phyloP scores from a whole-genome alignment of 441 rosid genomes.

The Gossypium davidsonii region DNA sequence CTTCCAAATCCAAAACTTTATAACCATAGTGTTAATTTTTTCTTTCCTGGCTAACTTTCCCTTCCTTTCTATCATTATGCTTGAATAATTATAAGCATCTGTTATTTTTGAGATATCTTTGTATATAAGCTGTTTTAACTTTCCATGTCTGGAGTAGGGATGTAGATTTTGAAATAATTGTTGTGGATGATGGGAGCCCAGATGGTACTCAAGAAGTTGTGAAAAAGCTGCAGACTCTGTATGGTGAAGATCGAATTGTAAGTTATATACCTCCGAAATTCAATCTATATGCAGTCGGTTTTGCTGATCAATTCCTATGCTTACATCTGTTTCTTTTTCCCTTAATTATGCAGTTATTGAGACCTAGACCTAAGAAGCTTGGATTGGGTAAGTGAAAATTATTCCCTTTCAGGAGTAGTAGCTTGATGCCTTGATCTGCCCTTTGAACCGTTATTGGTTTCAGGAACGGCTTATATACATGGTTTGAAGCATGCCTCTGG shows the following conservation, averaged over 20 bases:
- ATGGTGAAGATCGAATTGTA: slow-evolving; percentile 80
- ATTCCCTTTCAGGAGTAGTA: not conserved
- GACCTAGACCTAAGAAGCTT: slow-evolving; percentile 88
- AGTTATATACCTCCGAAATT: slow-evolving; percentile 19
- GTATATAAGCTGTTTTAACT: not conserved
- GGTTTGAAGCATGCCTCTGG: slow-evolving; percentile 93
- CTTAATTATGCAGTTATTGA: slow-evolving; percentile 52
- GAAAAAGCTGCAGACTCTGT: slow-evolving; percentile 68
- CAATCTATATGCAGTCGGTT: not conserved
- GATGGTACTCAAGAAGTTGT: slow-evolving; percentile 93
- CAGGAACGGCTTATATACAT: slow-evolving; percentile 91
- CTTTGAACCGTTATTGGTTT: slow-evolving; percentile 18
- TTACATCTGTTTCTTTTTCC: not conserved
- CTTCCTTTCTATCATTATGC: too few species aligned
- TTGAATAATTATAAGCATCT: too few species aligned
- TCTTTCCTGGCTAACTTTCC: too few species aligned
- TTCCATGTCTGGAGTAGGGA: slow-evolving; percentile 36
- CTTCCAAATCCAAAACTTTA: too few species aligned
- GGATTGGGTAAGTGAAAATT: slow-evolving; percentile 62
- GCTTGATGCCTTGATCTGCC: slow-evolving; percentile 7
- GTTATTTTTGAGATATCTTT: not conserved
- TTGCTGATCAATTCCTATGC: not conserved
- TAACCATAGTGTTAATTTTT: too few species aligned
- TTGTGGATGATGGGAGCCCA: slow-evolving; percentile 98
- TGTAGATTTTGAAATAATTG: slow-evolving; percentile 77